phyloP scores from a whole-genome alignment of 2,329 filamentous ascomycete species.

The Venturia carpophila region DNA sequence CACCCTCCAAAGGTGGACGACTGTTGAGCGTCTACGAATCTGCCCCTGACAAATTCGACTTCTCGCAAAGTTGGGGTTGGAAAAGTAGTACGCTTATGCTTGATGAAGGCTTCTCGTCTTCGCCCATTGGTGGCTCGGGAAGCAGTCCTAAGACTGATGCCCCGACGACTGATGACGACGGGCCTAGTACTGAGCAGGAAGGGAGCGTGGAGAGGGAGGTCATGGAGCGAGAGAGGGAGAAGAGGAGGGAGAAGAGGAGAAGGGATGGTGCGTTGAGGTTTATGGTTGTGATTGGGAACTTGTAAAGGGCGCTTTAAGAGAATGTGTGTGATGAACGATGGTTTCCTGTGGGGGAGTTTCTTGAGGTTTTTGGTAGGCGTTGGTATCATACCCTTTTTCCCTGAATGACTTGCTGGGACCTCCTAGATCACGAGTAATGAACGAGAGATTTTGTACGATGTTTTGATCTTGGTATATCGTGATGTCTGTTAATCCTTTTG shows the following conservation, averaged over 20 bases:
- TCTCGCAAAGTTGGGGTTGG: conserved; percentile 54
- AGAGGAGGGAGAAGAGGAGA: conserved; percentile 27
- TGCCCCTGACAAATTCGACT: conserved; percentile 52
- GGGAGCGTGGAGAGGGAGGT: conserved; percentile 1
- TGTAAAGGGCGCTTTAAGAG: conserved; percentile 22
- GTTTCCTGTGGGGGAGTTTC: too few relatives aligned
- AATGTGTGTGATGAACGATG: too few relatives aligned
- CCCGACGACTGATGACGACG: conserved; percentile 22
- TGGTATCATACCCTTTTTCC: too few relatives aligned
- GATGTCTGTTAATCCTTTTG: too few relatives aligned
- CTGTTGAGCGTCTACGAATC: conserved; percentile 53
- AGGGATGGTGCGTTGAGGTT: conserved; percentile 48
- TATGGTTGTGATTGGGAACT: conserved; percentile 52
- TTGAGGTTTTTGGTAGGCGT: too few relatives aligned
- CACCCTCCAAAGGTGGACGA: conserved; percentile 49
- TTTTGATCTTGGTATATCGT: too few relatives aligned
- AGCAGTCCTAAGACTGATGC: conserved; percentile 32
- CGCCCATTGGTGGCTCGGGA: not conserved
- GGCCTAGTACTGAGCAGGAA: not conserved
- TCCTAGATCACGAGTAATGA: too few relatives aligned
- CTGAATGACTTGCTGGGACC: too few relatives aligned
- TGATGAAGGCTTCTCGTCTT: conserved; percentile 36
- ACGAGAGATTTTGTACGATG: too few relatives aligned
- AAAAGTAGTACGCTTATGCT: conserved; percentile 52
- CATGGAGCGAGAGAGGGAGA: conserved; percentile 22